Conservation (phyloP, 495 filamentous ascomycete genomes). For the Aspergillus heteromorphus region DNA sequence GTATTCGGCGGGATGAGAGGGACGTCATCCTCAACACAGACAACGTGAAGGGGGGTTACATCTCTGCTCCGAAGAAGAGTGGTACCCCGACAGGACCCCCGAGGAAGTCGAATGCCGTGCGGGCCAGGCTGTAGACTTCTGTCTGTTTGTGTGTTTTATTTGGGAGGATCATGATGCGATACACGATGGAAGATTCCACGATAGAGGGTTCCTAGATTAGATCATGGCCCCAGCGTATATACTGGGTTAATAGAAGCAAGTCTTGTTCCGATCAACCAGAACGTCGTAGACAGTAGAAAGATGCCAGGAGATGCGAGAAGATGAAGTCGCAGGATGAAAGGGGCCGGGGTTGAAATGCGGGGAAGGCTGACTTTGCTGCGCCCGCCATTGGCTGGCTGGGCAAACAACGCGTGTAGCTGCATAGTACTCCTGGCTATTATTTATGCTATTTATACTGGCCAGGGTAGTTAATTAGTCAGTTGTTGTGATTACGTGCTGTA, state of each 20-base stretch:
- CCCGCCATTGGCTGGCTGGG: neutral
- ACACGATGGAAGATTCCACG: constrained; percentile 25
- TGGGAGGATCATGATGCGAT: constrained; percentile 13
- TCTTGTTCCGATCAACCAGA: neutral
- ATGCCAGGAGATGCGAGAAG: neutral
- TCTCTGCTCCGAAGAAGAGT: constrained; percentile 56
- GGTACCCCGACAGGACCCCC: constrained; percentile 35
- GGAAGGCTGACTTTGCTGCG: neutral
- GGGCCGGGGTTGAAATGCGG: neutral
- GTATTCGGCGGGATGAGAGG: constrained; percentile 48
- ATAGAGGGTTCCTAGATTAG: constrained; percentile 4
- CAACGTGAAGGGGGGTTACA: constrained; percentile 49
- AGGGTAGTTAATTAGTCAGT: no score
- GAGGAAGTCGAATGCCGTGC: constrained; percentile 7
- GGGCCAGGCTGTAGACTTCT: constrained; percentile 26
- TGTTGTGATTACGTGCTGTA: no score
- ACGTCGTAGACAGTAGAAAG: neutral
- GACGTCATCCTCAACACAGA: constrained; percentile 48
- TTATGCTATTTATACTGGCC: no score
- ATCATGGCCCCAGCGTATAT: neutral
- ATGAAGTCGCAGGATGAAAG: neutral
- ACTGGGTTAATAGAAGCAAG: neutral
- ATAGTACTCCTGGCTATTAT: neutral
- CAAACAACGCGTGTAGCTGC: no score
- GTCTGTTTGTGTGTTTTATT: constrained; percentile 6